Evolutionary conservation across 805 yeast species (phyloP), one percentile per base, ranked within the genome.

Genomic region (Zygotorulaspora florentina): DNA sequence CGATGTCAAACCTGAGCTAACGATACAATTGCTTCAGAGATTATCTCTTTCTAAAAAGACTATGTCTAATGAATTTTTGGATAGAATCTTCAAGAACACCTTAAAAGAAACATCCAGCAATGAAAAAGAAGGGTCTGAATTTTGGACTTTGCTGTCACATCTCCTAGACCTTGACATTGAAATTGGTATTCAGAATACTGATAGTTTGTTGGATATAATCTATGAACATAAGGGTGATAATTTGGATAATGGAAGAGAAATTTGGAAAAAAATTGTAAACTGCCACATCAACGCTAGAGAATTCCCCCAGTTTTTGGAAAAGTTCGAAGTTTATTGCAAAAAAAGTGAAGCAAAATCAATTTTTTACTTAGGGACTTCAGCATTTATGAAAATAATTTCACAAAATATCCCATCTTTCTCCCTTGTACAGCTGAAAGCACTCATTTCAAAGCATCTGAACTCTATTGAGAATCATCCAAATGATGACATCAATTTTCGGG

Each of bases 221-320:
- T 28, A 39, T 3, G 30, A 35, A 9, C 36, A 55, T 15, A 42
- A 35, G 8, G 37, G 56, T 6, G 44, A 50, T 2, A 12, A 34
- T 16, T 33, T 43, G 13, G 36, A 49, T 2, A 25, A 39, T n/a
- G 39, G 41, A 3, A 11, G 52, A 3, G 33, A 45, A 2, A 48
- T 67, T 34, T 63, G 68, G 55, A 43, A 51, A 1, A 65, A 66
- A 37, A 43, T 79, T n/a, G 61, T 76, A 1, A 64, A 68, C 12
- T 75, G 83, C 17, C 77, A 72, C 57, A 66, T 71, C 9, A 75
- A 70, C 53, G 81, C 81, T 3, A 77, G 90, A 69, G 87, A 82
- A 44, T 65, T 79, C 23, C 63, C 62, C 2, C 57, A 65, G 3
- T 83, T 83, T 51, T 67, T 78, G 40, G 59, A 66, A 7, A 51